A percentile compares a stretch with the other conserved stretches of the same genome.
These are phyloP conservation scores for Tylopilus plumbeoviolaceoides DNA, from an alignment of 768 basidiomycete genomes.

Conservation along the genomic window DNA sequence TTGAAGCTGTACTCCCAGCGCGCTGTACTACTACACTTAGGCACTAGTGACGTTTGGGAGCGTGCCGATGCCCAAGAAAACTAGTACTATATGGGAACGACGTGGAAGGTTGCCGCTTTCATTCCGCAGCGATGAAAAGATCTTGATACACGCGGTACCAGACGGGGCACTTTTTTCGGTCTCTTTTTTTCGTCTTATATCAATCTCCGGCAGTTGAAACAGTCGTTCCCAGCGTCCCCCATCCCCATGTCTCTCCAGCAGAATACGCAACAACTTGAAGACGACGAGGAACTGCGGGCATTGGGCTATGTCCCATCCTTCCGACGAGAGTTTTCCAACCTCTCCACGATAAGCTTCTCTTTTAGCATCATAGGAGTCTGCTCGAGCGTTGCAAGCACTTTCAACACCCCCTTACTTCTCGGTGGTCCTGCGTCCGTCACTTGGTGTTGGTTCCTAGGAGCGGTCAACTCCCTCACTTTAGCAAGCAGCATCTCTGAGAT, in stretches of 20 bases:
- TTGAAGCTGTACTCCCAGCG: constrained; percentile 19
- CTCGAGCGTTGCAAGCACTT: constrained; percentile 36
- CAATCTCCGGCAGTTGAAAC: not conserved
- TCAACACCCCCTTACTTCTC: constrained; percentile 35
- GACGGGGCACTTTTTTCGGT: too few species aligned
- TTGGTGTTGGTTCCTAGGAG: constrained; percentile 35
- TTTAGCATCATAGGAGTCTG: constrained; percentile 35
- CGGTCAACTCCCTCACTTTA: constrained; percentile 25
- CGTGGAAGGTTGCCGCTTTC: not conserved
- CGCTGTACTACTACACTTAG: not conserved
- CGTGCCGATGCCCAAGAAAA: not conserved
- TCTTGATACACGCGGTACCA: not conserved
- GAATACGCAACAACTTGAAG: constrained; percentile 1
- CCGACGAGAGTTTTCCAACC: constrained; percentile 41
- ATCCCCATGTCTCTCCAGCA: constrained; percentile 3
- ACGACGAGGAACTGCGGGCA: constrained; percentile 24
- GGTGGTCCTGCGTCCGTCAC: constrained; percentile 36
- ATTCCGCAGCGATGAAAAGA: not conserved
- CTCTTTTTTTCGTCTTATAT: not conserved
- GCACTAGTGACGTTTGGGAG: too few species aligned
- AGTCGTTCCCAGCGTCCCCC: not conserved
- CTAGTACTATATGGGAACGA: not conserved
- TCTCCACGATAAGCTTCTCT: constrained; percentile 33
- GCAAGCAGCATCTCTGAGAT: constrained; percentile 30
- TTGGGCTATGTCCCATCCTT: constrained; percentile 34